Percentiles rank a stretch among this genome's conserved stretches.
phyloP scores from a whole-genome alignment of 805 yeast species.

The Saccharomycopsis sp. region DNA sequence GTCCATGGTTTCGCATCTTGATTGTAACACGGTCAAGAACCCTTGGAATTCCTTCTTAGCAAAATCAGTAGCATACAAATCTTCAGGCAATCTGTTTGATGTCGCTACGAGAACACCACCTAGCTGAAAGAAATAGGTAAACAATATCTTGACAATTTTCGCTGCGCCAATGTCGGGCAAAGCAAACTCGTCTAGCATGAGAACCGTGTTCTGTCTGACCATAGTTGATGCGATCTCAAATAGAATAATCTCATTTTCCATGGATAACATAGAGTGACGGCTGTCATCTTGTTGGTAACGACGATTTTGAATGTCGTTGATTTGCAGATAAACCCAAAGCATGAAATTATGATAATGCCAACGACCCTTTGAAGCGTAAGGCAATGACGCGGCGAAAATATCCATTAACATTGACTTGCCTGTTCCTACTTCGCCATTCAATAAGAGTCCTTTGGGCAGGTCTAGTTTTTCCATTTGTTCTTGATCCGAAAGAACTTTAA shows the following conservation, averaged over 20 bases:
- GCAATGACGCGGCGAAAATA: slow-evolving; percentile 59
- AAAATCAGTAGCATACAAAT: slow-evolving; percentile 60
- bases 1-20: slow-evolving; percentile 54
- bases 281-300: slow-evolving; percentile 23
- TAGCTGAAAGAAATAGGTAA: slow-evolving; percentile 61
- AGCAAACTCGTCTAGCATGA: slow-evolving; percentile 70
- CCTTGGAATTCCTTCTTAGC: slow-evolving; percentile 49
- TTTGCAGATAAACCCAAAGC: slow-evolving; percentile 58
- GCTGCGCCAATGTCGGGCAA: slow-evolving; percentile 72
- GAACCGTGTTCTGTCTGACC: slow-evolving; percentile 49
- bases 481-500: slow-evolving; percentile 49
- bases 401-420: slow-evolving; percentile 74
- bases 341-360: slow-evolving; percentile 71
- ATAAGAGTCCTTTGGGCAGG: slow-evolving; percentile 49
- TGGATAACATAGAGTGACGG: slow-evolving; percentile 29
- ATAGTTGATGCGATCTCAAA: slow-evolving; percentile 62
- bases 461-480: slow-evolving; percentile 39
- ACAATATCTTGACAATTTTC: slow-evolving; percentile 55
- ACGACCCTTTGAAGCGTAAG: slow-evolving; percentile 54
- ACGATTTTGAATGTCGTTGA: slow-evolving; percentile 43
- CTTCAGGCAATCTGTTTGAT: slow-evolving; percentile 65
- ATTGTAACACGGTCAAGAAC: slow-evolving; percentile 49
- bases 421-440: slow-evolving; percentile 66
- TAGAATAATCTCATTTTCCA: slow-evolving; percentile 57
- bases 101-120: slow-evolving; percentile 76